phyloP scores from a whole-genome alignment of 73 alveolate genomes.

The Stentor coeruleus region DNA sequence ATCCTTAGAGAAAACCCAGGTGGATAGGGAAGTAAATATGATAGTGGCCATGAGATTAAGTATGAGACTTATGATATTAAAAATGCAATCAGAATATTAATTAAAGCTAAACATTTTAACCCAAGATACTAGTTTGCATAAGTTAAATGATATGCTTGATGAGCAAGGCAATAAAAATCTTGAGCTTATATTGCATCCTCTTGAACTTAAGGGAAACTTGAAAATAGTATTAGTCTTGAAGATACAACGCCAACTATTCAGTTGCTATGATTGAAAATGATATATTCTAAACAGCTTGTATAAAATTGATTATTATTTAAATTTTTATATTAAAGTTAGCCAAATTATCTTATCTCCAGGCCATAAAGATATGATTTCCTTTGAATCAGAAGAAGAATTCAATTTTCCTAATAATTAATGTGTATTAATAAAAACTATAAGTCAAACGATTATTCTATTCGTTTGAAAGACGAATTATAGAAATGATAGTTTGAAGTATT shows the following conservation, averaged over 20 bases:
- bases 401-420: no score
- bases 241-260: background rate
- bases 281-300: no score
- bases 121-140: background rate
- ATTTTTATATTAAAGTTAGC: no score
- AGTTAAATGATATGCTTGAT: background rate
- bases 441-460: no score
- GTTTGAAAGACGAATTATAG: no score
- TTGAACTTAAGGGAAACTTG: background rate
- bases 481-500: no score
- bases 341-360: background rate
- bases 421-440: no score
- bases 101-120: background rate
- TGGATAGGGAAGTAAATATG: background rate
- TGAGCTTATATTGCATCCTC: background rate
- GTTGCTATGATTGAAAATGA: background rate
- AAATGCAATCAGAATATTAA: background rate
- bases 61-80: background rate
- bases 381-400: background rate
- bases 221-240: background rate
- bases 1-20: background rate
- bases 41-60: background rate
- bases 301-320: no score
- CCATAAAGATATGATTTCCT: background rate
- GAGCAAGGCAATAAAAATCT: background rate